Evolutionary conservation across 2,329 filamentous ascomycete species (phyloP).

Genomic region (Leptographium galeiforme): DNA sequence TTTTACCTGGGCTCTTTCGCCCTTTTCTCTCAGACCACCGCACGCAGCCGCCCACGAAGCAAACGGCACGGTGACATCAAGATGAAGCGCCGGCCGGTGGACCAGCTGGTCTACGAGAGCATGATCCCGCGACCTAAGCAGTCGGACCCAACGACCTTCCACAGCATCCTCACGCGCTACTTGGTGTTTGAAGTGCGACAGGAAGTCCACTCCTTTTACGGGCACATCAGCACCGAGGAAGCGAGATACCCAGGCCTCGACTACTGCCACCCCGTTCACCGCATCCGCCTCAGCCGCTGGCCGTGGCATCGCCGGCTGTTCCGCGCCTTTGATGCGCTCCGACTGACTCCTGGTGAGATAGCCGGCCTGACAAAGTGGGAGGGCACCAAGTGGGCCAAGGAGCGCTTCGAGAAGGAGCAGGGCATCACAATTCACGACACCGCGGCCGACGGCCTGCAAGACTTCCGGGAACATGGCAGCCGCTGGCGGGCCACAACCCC

Average conservation of each 20-base stretch:
- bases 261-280: constrained; percentile 60
- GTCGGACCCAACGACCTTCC: constrained; percentile 59
- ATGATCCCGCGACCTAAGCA: constrained; percentile 58
- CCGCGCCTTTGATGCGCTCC: constrained; percentile 57
- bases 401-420: constrained; percentile 65
- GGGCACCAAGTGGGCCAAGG: constrained; percentile 70
- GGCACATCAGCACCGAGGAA: constrained; percentile 65
- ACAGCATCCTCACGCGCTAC: constrained; percentile 53
- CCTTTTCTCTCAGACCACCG: not conserved
- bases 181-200: constrained; percentile 67
- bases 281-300: constrained; percentile 64
- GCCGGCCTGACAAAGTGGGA: constrained; percentile 66
- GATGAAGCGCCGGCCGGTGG: constrained; percentile 62
- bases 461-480: constrained; percentile 41
- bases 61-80: constrained; percentile 12
- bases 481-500: constrained; percentile 11
- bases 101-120: constrained; percentile 59
- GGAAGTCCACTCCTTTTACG: constrained; percentile 67
- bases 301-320: constrained; percentile 66
- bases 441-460: constrained; percentile 51
- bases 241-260: constrained; percentile 72
- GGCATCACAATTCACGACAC: constrained; percentile 58
- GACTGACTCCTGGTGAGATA: constrained; percentile 58
- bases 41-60: no score
- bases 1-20: not conserved